phyloP scores from a whole-genome alignment of 2,329 filamentous ascomycete species.

The Dryadomyces quercus-mongolicae region DNA sequence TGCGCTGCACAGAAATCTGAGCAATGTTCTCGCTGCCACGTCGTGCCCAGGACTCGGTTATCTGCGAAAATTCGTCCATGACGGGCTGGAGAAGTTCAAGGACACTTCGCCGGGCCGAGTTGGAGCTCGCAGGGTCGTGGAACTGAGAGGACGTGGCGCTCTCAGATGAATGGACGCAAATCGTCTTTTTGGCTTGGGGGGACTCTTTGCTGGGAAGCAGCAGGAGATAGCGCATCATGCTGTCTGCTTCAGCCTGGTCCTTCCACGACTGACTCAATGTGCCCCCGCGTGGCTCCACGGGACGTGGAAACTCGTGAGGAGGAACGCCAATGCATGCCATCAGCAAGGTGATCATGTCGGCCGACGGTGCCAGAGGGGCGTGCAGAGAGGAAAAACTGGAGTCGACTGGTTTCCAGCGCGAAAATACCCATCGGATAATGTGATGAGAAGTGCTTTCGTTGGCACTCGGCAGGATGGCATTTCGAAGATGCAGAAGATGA shows the following conservation, averaged over 20 bases:
- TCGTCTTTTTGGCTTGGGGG: background rate
- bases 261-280: conserved; percentile 36
- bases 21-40: conserved; percentile 28
- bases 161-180: conserved; percentile 3
- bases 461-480: conserved; percentile 55
- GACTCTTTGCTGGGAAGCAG: conserved; percentile 28
- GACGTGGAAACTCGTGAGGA: conserved; percentile 18
- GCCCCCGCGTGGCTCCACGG: conserved; percentile 31
- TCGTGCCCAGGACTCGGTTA: conserved; percentile 35
- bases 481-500: conserved; percentile 52
- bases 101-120: conserved; percentile 36
- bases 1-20: conserved; percentile 38
- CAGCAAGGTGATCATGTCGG: conserved; percentile 58
- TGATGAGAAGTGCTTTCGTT: conserved; percentile 57
- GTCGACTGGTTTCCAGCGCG: conserved; percentile 71
- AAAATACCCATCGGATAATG: conserved; percentile 70
- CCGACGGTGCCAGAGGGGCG: conserved; percentile 49
- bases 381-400: conserved; percentile 52
- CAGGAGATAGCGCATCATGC: conserved; percentile 41
- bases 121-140: conserved; percentile 14
- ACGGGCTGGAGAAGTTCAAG: conserved; percentile 43
- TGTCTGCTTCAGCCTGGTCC: conserved; percentile 27
- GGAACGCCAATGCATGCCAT: conserved; percentile 50
- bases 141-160: conserved; percentile 2
- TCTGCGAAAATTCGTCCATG: conserved; percentile 32